phyloP scores from a whole-genome alignment of 768 basidiomycete genomes.

The Suillus bovinus region DNA sequence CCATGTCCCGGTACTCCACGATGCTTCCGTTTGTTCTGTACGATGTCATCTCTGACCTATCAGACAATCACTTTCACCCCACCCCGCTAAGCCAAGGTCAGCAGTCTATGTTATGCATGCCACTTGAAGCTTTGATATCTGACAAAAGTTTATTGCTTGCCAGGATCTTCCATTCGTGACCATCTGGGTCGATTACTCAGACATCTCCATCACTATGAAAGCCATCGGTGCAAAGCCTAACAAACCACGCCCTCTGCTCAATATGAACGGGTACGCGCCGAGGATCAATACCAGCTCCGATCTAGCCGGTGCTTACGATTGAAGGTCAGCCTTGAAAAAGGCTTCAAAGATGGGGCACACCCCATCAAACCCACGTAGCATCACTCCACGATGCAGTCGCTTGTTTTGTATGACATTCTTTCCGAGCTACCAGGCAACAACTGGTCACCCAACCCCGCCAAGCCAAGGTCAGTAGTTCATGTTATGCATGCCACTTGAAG shows the following conservation, averaged over 20 bases:
- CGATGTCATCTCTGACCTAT: slow-evolving; percentile 35
- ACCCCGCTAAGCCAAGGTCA: slow-evolving; percentile 40
- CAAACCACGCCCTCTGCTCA: no score
- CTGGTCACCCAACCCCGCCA: slow-evolving; percentile 41
- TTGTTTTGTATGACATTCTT: slow-evolving; percentile 39
- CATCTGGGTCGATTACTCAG: slow-evolving; percentile 36
- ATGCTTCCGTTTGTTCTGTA: slow-evolving; percentile 30
- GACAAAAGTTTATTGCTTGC: not conserved
- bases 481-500: not conserved
- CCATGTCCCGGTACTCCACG: no score
- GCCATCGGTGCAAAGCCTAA: slow-evolving; percentile 27
- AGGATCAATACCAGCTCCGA: no score
- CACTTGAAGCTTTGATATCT: not conserved
- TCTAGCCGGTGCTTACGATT: not conserved
- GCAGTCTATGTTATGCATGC: not conserved
- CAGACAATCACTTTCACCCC: slow-evolving; percentile 36
- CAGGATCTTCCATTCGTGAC: slow-evolving; percentile 35
- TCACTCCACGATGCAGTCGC: slow-evolving; percentile 20
- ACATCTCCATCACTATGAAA: slow-evolving; percentile 28
- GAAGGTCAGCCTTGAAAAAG: not conserved
- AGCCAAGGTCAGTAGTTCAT: slow-evolving; percentile 31
- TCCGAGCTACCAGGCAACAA: slow-evolving; percentile 29
- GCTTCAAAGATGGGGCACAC: not conserved
- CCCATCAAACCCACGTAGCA: not conserved
- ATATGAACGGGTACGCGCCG: no score